These are phyloP conservation scores for Yarrowia galli DNA, from an alignment of 1,139 yeast genomes.

Conservation along the genomic window DNA sequence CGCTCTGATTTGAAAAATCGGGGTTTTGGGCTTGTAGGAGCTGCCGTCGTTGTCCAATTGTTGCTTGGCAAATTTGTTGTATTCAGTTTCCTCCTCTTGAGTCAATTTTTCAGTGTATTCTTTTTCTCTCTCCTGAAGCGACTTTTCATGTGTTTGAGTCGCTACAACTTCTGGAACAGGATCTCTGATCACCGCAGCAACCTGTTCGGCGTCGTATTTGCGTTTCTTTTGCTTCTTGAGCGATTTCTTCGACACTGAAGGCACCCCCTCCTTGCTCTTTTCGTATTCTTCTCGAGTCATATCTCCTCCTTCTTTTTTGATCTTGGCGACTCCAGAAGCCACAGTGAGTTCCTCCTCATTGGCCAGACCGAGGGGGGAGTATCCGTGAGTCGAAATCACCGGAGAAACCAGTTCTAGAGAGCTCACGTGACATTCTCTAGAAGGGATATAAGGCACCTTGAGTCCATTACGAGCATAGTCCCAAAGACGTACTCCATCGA, in stretches of 20 bases:
- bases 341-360: slow-evolving; percentile 48
- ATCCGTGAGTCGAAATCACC: slow-evolving; percentile 63
- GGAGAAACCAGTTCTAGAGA: slow-evolving; percentile 62
- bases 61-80: slow-evolving; percentile 25
- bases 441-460: slow-evolving; percentile 78
- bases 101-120: neutral
- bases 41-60: slow-evolving; percentile 10
- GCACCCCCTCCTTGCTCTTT: slow-evolving; percentile 13
- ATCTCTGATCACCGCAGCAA: slow-evolving; percentile 36
- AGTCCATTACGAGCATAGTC: slow-evolving; percentile 94
- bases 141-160: slow-evolving; percentile 27
- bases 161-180: slow-evolving; percentile 38
- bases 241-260: slow-evolving; percentile 16
- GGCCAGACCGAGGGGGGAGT: slow-evolving; percentile 50
- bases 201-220: slow-evolving; percentile 39
- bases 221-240: slow-evolving; percentile 34
- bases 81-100: neutral
- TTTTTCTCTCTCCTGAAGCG: slow-evolving; percentile 9
- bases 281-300: slow-evolving; percentile 37
- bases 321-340: slow-evolving; percentile 51
- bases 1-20: slow-evolving; percentile 73
- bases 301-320: slow-evolving; percentile 51
- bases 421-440: slow-evolving; percentile 71
- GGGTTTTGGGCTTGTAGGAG: slow-evolving; percentile 49
- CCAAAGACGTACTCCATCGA: slow-evolving; percentile 92